These are phyloP conservation scores for Chlorella sorokiniana DNA, from an alignment of 139 green algal species.

Conservation along the genomic window DNA sequence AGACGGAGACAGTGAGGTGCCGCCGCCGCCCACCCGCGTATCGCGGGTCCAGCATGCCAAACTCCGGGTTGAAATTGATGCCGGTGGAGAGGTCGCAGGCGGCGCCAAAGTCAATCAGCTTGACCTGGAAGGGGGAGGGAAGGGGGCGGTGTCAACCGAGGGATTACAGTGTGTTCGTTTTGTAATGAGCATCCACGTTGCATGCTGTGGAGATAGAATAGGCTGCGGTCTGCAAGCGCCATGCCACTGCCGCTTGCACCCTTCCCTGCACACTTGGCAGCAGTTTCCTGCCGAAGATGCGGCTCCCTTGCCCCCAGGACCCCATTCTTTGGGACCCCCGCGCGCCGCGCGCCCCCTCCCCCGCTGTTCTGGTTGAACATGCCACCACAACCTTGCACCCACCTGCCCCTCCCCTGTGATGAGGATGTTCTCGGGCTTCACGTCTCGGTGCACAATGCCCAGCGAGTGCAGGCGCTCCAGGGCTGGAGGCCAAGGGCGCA, in stretches of 20 bases:
- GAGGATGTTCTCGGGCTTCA: constrained; percentile 91
- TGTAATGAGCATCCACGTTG: background rate
- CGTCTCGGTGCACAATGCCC: constrained; percentile 89
- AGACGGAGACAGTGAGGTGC: background rate
- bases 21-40: constrained; percentile 58
- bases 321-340: too few relatives aligned
- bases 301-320: too few relatives aligned
- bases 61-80: constrained; percentile 92
- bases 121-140: constrained; percentile 60
- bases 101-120: constrained; percentile 94
- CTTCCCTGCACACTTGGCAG: too few relatives aligned
- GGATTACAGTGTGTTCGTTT: too few relatives aligned
- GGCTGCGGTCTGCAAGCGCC: too few relatives aligned
- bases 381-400: too few relatives aligned
- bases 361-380: too few relatives aligned
- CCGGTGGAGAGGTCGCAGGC: constrained; percentile 89
- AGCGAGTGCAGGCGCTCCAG: constrained; percentile 74
- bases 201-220: too few relatives aligned
- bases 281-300: too few relatives aligned
- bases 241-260: too few relatives aligned
- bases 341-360: too few relatives aligned
- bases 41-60: constrained; percentile 89
- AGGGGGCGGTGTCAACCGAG: background rate
- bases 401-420: constrained; percentile 72
- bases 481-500: background rate